A percentile compares a stretch with the other conserved stretches of the same genome.
Evolutionary conservation across 2,329 filamentous ascomycete species (phyloP).

Genomic region (Fusarium falciforme): DNA sequence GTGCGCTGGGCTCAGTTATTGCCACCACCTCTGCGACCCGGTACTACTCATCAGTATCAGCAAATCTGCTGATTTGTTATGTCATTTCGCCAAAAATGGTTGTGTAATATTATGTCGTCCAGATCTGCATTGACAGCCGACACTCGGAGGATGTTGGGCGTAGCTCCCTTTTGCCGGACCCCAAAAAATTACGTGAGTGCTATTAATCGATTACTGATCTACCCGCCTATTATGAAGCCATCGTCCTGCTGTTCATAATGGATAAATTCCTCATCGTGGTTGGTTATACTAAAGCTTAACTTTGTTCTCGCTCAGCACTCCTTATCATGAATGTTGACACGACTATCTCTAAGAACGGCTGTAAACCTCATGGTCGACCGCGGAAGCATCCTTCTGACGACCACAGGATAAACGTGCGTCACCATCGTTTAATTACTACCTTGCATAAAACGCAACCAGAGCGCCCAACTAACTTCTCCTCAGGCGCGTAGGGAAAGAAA

Average conservation of each 20-base stretch:
- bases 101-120: no score
- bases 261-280: background rate
- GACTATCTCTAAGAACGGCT: background rate
- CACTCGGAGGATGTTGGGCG: background rate
- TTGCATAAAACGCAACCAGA: background rate
- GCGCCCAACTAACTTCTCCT: background rate
- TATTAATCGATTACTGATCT: background rate
- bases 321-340: background rate
- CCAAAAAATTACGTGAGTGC: background rate
- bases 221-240: background rate
- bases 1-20: no score
- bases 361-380: background rate
- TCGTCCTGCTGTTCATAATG: background rate
- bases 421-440: background rate
- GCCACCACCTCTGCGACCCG: no score
- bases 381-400: background rate
- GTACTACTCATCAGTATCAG: no score
- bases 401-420: background rate
- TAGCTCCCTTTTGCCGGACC: background rate
- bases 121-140: no score
- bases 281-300: background rate
- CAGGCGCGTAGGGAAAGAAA: background rate
- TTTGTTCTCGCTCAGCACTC: background rate
- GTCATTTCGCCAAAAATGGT: no score
- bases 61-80: no score